Evolutionary conservation across 192 early-diverging fungal species (phyloP).

Genomic region (Rhizophagus prolifer): DNA sequence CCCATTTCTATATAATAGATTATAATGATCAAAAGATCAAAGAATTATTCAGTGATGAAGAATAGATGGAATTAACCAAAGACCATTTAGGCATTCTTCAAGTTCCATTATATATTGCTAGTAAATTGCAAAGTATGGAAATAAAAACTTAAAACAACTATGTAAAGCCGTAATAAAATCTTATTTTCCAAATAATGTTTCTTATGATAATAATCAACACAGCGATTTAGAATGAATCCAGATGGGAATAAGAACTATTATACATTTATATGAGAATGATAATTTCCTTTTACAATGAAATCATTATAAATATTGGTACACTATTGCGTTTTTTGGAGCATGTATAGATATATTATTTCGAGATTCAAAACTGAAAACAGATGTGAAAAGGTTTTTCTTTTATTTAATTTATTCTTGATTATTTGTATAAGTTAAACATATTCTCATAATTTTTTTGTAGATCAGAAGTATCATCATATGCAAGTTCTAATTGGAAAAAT

Average conservation of each 20-base stretch:
- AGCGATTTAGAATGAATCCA: too few relatives aligned
- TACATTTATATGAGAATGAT: too few relatives aligned
- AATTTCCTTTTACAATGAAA: too few relatives aligned
- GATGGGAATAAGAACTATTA: too few relatives aligned
- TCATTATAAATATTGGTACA: too few relatives aligned
- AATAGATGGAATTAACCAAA: conserved; percentile 27
- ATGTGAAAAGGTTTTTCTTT: background rate
- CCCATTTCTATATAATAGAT: conserved; percentile 23
- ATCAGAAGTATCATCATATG: background rate
- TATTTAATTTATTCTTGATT: background rate
- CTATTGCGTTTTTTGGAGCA: too few relatives aligned
- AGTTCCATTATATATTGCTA: conserved; percentile 10
- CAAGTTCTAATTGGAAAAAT: conserved; percentile 21
- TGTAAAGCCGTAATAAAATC: conserved; percentile 5
- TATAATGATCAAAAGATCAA: conserved; percentile 20
- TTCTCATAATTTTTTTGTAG: conserved; percentile 13
- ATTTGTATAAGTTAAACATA: background rate
- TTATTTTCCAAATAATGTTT: conserved; percentile 9
- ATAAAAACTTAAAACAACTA: conserved; percentile 11
- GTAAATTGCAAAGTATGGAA: background rate
- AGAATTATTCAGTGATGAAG: conserved; percentile 11
- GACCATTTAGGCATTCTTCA: conserved; percentile 2
- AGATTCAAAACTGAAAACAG: too few relatives aligned
- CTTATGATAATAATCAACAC: conserved; percentile 8
- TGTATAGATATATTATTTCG: too few relatives aligned